Evolutionary conservation across 2,329 filamentous ascomycete genomes (phyloP), one percentile per base, ranked within the genome.

Genomic region (Leptographium lundbergii): DNA sequence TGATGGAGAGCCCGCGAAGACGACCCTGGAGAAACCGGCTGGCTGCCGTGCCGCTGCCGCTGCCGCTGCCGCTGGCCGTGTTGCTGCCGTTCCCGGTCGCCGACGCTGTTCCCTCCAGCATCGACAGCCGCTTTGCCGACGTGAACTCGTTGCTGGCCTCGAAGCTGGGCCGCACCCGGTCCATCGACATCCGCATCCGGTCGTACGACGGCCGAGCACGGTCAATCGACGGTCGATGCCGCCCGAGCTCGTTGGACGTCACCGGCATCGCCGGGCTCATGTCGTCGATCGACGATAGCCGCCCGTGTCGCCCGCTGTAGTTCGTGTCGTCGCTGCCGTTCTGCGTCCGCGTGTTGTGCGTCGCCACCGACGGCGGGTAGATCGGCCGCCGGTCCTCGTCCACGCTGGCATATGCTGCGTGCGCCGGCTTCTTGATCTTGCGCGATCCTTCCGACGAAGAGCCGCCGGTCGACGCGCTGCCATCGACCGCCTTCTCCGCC

Each of bases 261-360:
- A 74, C 69, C 61, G 88, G 85, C 63, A 83, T 69, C 19, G 85
- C 85, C 64, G 77, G 74, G 62, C 84, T 80, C 65, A 83, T 81
- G 56, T 79, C 75, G 25, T 90, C 95, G 17, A 59, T 52, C 32
- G 61, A 63, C 57, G 58, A 59, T 56, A 60, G 57, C 48, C 60
- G 62, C 17, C 54, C 51, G 58, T 63, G 57, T 6, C 24, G 14
- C 25, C 6, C 24, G 57, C 57, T 61, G 71, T 91, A 95, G 66
- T 95, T 91, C 56, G 94, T 96, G 62, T 90, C 92, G 71, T 96
- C 91, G 73, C 91, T 96, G 61, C 91, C 90, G 66, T 92, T 95
- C 69, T 95, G 89, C 67, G 89, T 94, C 56, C 86, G 86, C 64
- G 91, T 77, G 63, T 84, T 92, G 69, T 94, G 87, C 36, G 88